phyloP scores from a whole-genome alignment of 306 rosid species.

The Sesbania bispinosa region DNA sequence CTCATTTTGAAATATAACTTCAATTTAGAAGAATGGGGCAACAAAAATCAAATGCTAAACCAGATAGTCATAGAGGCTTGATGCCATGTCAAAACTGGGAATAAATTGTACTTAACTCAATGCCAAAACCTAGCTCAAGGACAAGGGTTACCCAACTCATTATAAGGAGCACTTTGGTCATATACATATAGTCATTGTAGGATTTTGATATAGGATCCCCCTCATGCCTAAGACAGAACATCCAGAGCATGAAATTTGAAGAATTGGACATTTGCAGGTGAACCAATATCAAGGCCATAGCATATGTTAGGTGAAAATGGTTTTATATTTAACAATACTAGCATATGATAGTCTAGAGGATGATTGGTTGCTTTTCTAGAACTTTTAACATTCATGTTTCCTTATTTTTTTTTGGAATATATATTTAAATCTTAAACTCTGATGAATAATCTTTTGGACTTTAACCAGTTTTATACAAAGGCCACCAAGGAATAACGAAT shows the following conservation, averaged over 20 bases:
- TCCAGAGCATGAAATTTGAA: not conserved
- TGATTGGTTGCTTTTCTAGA: not conserved
- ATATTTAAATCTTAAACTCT: not conserved
- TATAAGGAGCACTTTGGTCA: not conserved
- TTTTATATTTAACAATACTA: not conserved
- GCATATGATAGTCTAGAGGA: not conserved
- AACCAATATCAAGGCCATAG: not conserved
- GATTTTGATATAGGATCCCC: not conserved
- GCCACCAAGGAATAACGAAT: constrained; percentile 43
- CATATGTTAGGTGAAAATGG: not conserved
- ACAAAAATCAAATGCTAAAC: no score
- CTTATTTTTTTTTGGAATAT: not conserved
- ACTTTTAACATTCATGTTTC: not conserved
- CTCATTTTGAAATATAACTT: no score
- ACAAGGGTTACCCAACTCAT: not conserved
- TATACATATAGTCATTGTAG: no score
- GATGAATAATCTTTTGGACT: not conserved
- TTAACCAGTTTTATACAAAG: not conserved
- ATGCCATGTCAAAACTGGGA: no score
- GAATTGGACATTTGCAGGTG: not conserved
- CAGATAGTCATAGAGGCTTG: no score
- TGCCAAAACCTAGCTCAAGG: not conserved
- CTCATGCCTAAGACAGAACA: not conserved
- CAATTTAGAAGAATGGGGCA: no score
- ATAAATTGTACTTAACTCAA: no score